Conservation (phyloP, 768 basidiomycete genomes). For the Melanogaster broomeanus region DNA sequence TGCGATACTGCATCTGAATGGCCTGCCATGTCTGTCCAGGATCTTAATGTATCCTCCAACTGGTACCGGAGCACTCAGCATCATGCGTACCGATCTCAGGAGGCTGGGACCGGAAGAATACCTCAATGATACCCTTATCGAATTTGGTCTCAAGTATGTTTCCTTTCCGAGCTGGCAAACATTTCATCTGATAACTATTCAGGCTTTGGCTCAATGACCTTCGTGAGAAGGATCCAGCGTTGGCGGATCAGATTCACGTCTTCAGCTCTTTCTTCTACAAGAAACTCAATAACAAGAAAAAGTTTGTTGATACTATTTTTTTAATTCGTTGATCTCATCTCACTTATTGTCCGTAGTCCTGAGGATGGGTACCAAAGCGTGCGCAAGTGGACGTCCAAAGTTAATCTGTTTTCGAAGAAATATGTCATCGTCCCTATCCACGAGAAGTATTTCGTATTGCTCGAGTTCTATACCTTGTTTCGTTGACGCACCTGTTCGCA, state of each 20-base stretch:
- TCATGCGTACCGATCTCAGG: slow-evolving; percentile 76
- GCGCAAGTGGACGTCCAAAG: slow-evolving; percentile 90
- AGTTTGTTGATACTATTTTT: slow-evolving; percentile 37
- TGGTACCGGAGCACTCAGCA: slow-evolving; percentile 72
- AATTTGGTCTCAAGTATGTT: slow-evolving; percentile 90
- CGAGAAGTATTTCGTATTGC: slow-evolving; percentile 68
- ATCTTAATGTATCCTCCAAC: slow-evolving; percentile 74
- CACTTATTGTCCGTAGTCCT: slow-evolving; percentile 34
- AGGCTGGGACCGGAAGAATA: slow-evolving; percentile 81
- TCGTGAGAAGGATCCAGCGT: slow-evolving; percentile 51
- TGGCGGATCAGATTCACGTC: slow-evolving; percentile 78
- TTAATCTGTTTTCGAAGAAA: slow-evolving; percentile 88
- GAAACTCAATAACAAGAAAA: slow-evolving; percentile 70
- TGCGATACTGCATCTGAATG: slow-evolving; percentile 4
- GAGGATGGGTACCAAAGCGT: slow-evolving; percentile 82
- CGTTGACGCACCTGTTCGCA: slow-evolving; percentile 32
- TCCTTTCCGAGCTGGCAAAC: neutral
- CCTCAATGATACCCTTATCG: slow-evolving; percentile 95
- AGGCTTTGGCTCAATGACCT: slow-evolving; percentile 74
- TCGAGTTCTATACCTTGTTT: neutral
- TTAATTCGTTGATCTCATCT: neutral
- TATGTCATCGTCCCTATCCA: slow-evolving; percentile 96
- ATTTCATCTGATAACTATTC: slow-evolving; percentile 5
- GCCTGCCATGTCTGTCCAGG: slow-evolving; percentile 41
- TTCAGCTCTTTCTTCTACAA: slow-evolving; percentile 99